Base-by-base conservation (phyloP, 164 flowering plant genomes). In the Hamamelis virginiana region DNA sequence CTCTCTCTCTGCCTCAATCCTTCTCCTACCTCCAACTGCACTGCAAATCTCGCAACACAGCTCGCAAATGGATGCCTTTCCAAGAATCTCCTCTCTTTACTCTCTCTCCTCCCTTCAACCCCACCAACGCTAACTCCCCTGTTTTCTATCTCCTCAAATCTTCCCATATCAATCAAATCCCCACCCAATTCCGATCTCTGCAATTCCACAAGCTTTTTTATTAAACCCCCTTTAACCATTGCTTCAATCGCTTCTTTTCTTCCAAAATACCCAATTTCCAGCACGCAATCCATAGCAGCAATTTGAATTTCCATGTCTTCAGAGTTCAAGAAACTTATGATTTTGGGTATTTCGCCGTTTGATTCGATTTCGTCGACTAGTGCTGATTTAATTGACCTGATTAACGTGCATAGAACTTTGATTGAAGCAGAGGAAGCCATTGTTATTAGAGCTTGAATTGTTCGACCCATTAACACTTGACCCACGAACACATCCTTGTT, bases 401-500 rank as follows among this genome's bases (percentile, higher is more conserved):
- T 86, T 16, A 95, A 66, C 0, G 72, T 65, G 55, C 85, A 82
- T 9, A 95, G 81, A 18, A 89, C 91, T 66, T 72, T 71, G 1
- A 95, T 68, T 10, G 91, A 82, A 23, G 69, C 62, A 1, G 50
- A 45, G 1, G 94, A 77, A 1, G 65, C 74, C 80, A 91, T 82
- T 12, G 74, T 67, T 8, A 91, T 65, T 14, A 95, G 69, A 0
- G 89, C 81, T n/a, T 75, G 72, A 19, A 83, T 58, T 1, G 84
- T 77, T 14, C 72, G 80, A 28, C 92, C 92, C 85, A 89, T 86
- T 60, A 81, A 50, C 1, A 92, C 89, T 64, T 87, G 78, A 15
- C 94, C 96, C 8, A 95, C 97, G 73, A 95, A 95, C 4, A 95
- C 97, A 71, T 91, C 92, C 74, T 89, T 91, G 84, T 95, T 95